These are phyloP conservation scores for Holtermanniella nyarrowii DNA, from an alignment of 768 basidiomycete genomes.

Conservation along the genomic window DNA sequence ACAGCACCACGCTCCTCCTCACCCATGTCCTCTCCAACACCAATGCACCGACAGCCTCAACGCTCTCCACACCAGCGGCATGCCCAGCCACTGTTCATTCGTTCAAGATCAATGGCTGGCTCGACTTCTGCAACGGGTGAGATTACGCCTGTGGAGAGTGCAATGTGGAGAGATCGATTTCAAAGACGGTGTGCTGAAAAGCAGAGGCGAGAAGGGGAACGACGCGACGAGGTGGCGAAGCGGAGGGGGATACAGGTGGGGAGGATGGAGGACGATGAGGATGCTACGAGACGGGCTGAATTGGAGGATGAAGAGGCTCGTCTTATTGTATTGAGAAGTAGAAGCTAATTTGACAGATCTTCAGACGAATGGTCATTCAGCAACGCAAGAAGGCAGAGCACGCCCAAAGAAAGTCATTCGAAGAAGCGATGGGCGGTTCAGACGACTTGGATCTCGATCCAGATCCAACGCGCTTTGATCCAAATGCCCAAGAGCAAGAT, in stretches of 20 bases:
- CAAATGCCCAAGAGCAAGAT: slow-evolving; percentile 6
- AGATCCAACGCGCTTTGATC: neutral
- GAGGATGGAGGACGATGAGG: slow-evolving; percentile 19
- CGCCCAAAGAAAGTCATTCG: slow-evolving; percentile 16
- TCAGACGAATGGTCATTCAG: slow-evolving; percentile 22
- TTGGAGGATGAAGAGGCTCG: slow-evolving; percentile 35
- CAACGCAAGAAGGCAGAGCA: slow-evolving; percentile 18
- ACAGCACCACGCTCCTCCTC: neutral
- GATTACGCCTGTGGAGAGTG: slow-evolving; percentile 22
- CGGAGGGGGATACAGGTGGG: slow-evolving; percentile 5
- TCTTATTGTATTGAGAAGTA: neutral
- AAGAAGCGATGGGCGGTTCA: slow-evolving; percentile 22
- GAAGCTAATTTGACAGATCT: slow-evolving; percentile 18
- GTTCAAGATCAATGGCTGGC: neutral
- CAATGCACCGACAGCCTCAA: neutral
- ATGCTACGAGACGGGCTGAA: slow-evolving; percentile 25
- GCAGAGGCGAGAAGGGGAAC: slow-evolving; percentile 12
- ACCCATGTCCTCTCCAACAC: neutral
- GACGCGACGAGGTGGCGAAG: slow-evolving; percentile 16
- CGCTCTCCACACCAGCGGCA: neutral
- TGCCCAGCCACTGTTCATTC: neutral
- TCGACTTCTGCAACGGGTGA: slow-evolving; percentile 1
- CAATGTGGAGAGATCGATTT: slow-evolving; percentile 26
- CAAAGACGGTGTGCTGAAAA: slow-evolving; percentile 18
- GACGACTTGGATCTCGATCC: slow-evolving; percentile 17